A percentile compares a stretch with the other conserved stretches of the same genome.
These are phyloP conservation scores for Acmispon strigosus DNA, from an alignment of 306 rosid species.

Conservation along the genomic window DNA sequence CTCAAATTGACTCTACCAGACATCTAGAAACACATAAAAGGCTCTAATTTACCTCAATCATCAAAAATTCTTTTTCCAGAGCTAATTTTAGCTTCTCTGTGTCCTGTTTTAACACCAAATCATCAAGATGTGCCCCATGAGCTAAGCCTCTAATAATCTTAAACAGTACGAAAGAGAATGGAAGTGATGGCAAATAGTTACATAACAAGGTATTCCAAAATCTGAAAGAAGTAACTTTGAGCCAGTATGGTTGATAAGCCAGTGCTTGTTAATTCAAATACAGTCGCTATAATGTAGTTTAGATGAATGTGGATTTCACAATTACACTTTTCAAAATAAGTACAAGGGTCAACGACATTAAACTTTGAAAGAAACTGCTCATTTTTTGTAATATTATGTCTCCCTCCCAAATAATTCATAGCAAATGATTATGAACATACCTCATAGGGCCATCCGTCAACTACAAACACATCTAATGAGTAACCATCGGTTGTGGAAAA, in stretches of 20 bases:
- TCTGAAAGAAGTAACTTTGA: slow-evolving; percentile 12
- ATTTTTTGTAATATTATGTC: not conserved
- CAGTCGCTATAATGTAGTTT: not conserved
- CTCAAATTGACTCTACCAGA: slow-evolving; percentile 5
- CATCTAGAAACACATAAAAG: slow-evolving; percentile 1
- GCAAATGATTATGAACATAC: slow-evolving; percentile 34
- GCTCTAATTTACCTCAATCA: slow-evolving; percentile 58
- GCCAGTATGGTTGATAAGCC: not conserved
- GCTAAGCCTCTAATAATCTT: slow-evolving; percentile 1
- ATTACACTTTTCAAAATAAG: not conserved
- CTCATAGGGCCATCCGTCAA: slow-evolving; percentile 98
- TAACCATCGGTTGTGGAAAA: slow-evolving; percentile 90
- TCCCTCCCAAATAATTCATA: slow-evolving; percentile 10
- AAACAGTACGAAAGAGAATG: not conserved
- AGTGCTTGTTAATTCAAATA: slow-evolving; percentile 13
- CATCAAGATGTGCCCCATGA: slow-evolving; percentile 15
- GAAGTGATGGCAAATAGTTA: slow-evolving; percentile 6
- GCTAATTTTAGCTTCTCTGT: slow-evolving; percentile 64
- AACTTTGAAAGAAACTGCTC: not conserved
- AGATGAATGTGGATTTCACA: not conserved
- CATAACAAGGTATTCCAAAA: not conserved
- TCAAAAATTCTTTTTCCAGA: slow-evolving; percentile 57
- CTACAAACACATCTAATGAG: slow-evolving; percentile 97
- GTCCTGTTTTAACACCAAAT: slow-evolving; percentile 60
- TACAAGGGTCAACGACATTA: not conserved